These are phyloP conservation scores for Sextonia rubra DNA, from an alignment of 164 flowering plant genomes.

Conservation along the genomic window DNA sequence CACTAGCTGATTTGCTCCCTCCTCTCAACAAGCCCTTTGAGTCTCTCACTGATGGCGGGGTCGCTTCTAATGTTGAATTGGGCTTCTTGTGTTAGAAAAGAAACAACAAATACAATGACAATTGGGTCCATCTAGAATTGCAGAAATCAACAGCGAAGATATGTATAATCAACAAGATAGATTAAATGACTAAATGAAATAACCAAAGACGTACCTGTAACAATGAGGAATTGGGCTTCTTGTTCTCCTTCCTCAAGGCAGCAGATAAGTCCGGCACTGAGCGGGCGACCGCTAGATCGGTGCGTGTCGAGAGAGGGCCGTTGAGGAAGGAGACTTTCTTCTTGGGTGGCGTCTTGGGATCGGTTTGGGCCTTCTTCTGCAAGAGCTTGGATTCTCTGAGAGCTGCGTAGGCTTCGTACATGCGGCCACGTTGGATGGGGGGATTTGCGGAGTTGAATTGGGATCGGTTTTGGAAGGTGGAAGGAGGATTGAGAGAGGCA, in stretches of 20 bases:
- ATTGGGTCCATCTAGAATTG: too few species aligned
- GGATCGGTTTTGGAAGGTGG: background rate
- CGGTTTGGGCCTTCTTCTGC: slow-evolving; percentile 15
- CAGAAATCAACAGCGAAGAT: too few species aligned
- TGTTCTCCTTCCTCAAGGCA: slow-evolving; percentile 62
- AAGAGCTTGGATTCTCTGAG: slow-evolving; percentile 54
- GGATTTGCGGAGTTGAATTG: background rate
- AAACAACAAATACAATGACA: too few species aligned
- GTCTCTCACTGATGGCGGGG: slow-evolving; percentile 40
- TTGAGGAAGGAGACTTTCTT: slow-evolving; percentile 48
- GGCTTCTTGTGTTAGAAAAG: slow-evolving; percentile 39
- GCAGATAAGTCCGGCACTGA: slow-evolving; percentile 82
- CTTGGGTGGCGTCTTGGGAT: slow-evolving; percentile 34
- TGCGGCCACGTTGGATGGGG: slow-evolving; percentile 39
- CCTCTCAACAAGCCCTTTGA: slow-evolving; percentile 26
- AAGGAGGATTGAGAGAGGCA: slow-evolving; percentile 3
- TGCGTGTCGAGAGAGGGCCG: slow-evolving; percentile 8
- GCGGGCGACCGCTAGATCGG: slow-evolving; percentile 42
- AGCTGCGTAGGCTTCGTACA: slow-evolving; percentile 55
- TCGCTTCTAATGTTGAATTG: slow-evolving; percentile 28
- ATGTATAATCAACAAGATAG: too few species aligned
- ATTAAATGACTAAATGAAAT: too few species aligned
- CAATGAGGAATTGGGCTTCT: slow-evolving; percentile 36
- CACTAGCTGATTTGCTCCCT: slow-evolving; percentile 63
- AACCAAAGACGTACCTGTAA: too few species aligned